Evolutionary conservation across 2,329 filamentous ascomycete genomes (phyloP).

Genomic region (Colletotrichum sp.): DNA sequence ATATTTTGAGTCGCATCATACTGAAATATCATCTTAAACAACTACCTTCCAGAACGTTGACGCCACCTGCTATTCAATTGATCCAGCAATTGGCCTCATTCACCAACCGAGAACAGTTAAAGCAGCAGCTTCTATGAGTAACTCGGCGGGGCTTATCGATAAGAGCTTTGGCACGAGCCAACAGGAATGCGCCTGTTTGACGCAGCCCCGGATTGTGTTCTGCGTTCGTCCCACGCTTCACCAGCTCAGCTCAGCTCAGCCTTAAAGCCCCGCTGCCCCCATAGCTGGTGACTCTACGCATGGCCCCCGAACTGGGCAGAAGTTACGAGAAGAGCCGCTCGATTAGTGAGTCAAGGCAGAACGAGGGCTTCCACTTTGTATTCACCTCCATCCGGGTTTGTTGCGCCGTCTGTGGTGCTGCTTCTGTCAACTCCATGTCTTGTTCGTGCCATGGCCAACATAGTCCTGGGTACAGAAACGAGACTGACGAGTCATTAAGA

Average conservation of each 20-base stretch:
- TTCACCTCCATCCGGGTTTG: neutral
- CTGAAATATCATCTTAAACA: neutral
- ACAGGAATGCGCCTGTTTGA: neutral
- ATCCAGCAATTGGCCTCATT: neutral
- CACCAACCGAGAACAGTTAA: neutral
- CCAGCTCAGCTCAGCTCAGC: neutral
- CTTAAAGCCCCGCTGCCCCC: neutral
- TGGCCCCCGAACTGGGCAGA: neutral
- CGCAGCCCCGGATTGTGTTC: neutral
- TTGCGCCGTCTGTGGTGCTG: neutral
- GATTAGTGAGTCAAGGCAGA: neutral
- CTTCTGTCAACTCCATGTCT: neutral
- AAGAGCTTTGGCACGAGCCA: conserved; percentile 24
- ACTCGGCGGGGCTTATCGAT: conserved; percentile 23
- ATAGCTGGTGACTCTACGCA: neutral
- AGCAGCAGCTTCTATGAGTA: conserved; percentile 18
- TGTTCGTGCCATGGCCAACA: neutral
- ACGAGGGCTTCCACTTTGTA: neutral
- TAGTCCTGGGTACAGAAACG: neutral
- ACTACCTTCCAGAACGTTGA: neutral
- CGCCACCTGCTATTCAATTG: neutral
- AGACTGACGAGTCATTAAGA: neutral
- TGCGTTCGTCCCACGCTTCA: neutral
- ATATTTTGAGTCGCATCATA: neutral
- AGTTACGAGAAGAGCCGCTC: neutral